A percentile compares a stretch with the other conserved stretches of the same genome.
Evolutionary conservation across 2,329 filamentous ascomycete species (phyloP).

Genomic region (Aspergillus viridinutans): DNA sequence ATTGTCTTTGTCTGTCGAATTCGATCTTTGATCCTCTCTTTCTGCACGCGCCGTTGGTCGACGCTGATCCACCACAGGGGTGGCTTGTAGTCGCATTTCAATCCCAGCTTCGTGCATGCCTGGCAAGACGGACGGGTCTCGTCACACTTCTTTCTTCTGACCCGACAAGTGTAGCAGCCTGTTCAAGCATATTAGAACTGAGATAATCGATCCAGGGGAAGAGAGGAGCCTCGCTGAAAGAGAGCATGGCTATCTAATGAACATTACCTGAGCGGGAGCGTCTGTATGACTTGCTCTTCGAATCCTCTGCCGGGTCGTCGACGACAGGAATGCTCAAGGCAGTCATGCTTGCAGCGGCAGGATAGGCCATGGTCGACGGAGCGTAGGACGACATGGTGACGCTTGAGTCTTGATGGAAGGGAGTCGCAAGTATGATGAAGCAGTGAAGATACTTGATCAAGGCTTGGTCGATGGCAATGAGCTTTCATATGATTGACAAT

Average conservation of each 20-base stretch:
- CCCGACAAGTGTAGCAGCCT: conserved; percentile 64
- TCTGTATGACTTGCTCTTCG: background rate
- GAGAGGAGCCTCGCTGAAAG: too few species aligned
- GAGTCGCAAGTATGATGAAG: background rate
- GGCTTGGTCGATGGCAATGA: background rate
- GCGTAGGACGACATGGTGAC: background rate
- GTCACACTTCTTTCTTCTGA: conserved; percentile 66
- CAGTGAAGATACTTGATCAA: background rate
- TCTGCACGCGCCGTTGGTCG: conserved; percentile 75
- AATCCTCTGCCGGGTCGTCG: background rate
- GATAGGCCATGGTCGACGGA: background rate
- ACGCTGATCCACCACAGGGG: conserved; percentile 96
- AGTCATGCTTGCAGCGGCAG: background rate
- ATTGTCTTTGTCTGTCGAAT: conserved; percentile 94
- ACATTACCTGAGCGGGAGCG: background rate
- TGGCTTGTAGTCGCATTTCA: conserved; percentile 90
- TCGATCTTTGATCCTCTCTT: conserved; percentile 90
- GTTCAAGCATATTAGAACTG: background rate
- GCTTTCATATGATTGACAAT: background rate
- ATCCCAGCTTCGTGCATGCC: conserved; percentile 65
- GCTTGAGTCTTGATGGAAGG: background rate
- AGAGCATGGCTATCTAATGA: background rate
- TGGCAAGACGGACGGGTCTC: conserved; percentile 59
- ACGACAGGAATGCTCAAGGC: background rate
- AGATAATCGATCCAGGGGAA: too few species aligned